phyloP scores from a whole-genome alignment of 2,329 filamentous ascomycete genomes.

The Penicillium sp. region DNA sequence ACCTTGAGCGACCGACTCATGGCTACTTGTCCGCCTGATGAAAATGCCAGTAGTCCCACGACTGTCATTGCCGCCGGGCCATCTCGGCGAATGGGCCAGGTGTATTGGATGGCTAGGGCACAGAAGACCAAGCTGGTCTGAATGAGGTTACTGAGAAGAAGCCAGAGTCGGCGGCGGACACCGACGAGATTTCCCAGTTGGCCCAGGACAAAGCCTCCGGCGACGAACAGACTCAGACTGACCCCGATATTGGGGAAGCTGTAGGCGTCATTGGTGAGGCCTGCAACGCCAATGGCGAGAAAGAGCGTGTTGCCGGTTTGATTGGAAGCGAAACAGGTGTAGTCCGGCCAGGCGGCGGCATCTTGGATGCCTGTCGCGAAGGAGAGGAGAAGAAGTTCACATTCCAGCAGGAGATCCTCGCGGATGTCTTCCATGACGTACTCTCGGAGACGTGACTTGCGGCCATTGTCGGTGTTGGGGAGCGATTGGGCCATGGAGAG shows the following conservation, averaged over 20 bases:
- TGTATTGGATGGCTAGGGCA: constrained; percentile 48
- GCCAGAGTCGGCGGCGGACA: constrained; percentile 49
- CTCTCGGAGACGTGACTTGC: constrained; percentile 2
- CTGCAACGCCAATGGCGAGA: constrained; percentile 49
- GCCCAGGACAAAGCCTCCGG: constrained; percentile 51
- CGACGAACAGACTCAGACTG: constrained; percentile 53
- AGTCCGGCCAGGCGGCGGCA: constrained; percentile 56
- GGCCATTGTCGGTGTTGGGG: background rate
- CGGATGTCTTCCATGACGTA: constrained; percentile 17
- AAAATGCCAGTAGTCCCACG: constrained; percentile 50
- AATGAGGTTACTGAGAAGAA: constrained; percentile 50
- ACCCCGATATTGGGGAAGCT: constrained; percentile 51
- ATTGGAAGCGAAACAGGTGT: constrained; percentile 58
- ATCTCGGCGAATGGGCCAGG: constrained; percentile 30
- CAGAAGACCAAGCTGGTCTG: constrained; percentile 52
- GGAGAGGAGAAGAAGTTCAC: constrained; percentile 37
- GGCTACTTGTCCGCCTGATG: constrained; percentile 56
- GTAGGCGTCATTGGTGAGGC: constrained; percentile 47
- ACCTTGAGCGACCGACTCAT: constrained; percentile 30
- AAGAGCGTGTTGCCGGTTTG: constrained; percentile 62
- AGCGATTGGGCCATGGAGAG: constrained; percentile 4
- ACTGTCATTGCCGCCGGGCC: constrained; percentile 42
- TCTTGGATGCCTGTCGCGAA: constrained; percentile 46
- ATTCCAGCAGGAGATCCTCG: constrained; percentile 25
- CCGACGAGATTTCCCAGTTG: constrained; percentile 53